phyloP scores from a whole-genome alignment of 1,284 basidiomycete genomes.

The Violaceomyces palustris region DNA sequence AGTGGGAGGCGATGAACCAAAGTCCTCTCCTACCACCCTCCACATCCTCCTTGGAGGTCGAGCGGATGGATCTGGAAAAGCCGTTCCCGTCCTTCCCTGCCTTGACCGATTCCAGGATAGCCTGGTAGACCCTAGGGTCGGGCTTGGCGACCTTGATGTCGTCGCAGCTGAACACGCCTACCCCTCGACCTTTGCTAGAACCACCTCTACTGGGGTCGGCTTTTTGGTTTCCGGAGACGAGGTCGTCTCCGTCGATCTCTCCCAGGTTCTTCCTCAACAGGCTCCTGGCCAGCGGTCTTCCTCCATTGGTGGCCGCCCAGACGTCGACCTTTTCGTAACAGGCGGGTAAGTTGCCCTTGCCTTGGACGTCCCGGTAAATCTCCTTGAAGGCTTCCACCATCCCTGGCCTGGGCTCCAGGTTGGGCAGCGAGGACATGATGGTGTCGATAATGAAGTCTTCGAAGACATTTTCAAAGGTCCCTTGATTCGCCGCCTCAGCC shows the following conservation, averaged over 20 bases:
- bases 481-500: conserved; percentile 5
- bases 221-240: conserved; percentile 6
- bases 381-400: conserved; percentile 35
- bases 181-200: conserved; percentile 8
- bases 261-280: conserved; percentile 18
- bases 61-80: conserved; percentile 11
- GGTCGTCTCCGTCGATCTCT: conserved; percentile 15
- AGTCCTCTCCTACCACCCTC: no score
- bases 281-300: no score
- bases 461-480: conserved; percentile 14
- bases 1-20: conserved; percentile 46
- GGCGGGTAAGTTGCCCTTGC: conserved; percentile 12
- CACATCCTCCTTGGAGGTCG: conserved; percentile 18
- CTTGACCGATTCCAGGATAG: conserved; percentile 7
- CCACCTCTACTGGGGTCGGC: neutral
- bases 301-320: conserved; percentile 45
- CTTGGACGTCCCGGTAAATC: conserved; percentile 28
- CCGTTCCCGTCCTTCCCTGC: neutral
- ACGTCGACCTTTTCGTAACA: conserved; percentile 17
- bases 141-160: conserved; percentile 41
- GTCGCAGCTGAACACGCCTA: conserved; percentile 41
- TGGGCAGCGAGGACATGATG: conserved; percentile 33
- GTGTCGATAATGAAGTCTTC: conserved; percentile 12
- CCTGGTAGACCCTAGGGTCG: conserved; percentile 33
- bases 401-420: conserved; percentile 30